Conservation (phyloP, 768 basidiomycete genomes). For the Pholiota molesta region DNA sequence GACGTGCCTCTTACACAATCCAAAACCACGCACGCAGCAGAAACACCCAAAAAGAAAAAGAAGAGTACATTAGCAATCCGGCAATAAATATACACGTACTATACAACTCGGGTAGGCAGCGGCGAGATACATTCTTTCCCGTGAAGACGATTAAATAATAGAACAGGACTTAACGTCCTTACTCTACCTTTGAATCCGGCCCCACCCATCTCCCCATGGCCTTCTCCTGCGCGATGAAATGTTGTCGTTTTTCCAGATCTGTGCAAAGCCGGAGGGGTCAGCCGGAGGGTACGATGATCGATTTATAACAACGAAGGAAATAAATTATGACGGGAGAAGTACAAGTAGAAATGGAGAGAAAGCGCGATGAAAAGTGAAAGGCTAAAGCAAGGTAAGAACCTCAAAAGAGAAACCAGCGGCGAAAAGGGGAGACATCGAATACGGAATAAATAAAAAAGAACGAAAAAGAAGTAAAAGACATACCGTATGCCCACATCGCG, state of each 20-base stretch:
- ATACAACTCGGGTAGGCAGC: neutral
- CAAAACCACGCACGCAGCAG: neutral
- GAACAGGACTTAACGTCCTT: constrained; percentile 23
- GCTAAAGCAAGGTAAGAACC: neutral
- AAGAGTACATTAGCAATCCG: neutral
- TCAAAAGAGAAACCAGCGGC: too few relatives aligned
- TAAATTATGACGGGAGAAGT: constrained; percentile 41
- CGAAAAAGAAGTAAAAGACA: constrained; percentile 13
- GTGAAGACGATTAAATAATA: neutral
- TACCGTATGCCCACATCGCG: constrained; percentile 92
- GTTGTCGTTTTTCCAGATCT: constrained; percentile 69
- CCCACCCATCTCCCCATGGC: constrained; percentile 6
- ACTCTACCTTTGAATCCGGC: neutral
- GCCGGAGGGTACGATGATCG: neutral
- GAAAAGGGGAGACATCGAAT: too few relatives aligned
- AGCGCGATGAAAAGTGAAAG: neutral
- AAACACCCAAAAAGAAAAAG: neutral
- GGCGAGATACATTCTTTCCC: too few relatives aligned
- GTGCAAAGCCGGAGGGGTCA: neutral
- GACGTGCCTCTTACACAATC: too few relatives aligned
- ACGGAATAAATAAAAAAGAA: neutral
- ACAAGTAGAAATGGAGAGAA: constrained; percentile 34
- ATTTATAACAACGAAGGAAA: constrained; percentile 32
- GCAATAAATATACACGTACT: neutral
- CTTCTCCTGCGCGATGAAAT: constrained; percentile 42